Evolutionary conservation across 768 basidiomycete species (phyloP).

Genomic region (Cystobasidium ongulense): DNA sequence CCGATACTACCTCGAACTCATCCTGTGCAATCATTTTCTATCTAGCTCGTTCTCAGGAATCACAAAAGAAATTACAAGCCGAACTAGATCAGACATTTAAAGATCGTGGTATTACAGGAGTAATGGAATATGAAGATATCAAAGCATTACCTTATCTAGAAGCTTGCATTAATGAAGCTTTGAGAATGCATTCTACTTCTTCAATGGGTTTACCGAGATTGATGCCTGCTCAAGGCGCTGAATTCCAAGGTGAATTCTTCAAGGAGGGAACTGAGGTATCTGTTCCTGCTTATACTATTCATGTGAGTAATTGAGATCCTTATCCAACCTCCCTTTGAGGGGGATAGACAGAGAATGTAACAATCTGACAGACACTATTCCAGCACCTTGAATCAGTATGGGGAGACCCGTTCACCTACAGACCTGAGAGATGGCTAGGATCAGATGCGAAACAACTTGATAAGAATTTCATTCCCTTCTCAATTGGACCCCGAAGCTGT

Average conservation of each 20-base stretch:
- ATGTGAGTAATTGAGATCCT: conserved; percentile 47
- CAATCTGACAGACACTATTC: too few species aligned
- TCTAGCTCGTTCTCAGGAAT: conserved; percentile 60
- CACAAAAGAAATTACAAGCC: conserved; percentile 63
- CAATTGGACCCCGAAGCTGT: conserved; percentile 73
- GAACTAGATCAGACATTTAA: conserved; percentile 60
- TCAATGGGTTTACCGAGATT: conserved; percentile 73
- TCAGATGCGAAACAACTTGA: conserved; percentile 50
- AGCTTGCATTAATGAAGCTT: conserved; percentile 76
- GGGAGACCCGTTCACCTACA: conserved; percentile 69
- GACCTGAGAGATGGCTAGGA: conserved; percentile 82
- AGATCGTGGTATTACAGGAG: conserved; percentile 34
- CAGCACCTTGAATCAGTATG: conserved; percentile 63
- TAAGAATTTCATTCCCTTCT: conserved; percentile 72
- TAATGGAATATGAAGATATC: conserved; percentile 57
- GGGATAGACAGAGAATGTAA: too few species aligned
- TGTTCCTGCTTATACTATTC: conserved; percentile 3
- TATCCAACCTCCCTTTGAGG: too few species aligned
- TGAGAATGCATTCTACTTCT: conserved; percentile 76
- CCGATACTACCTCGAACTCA: conserved; percentile 89
- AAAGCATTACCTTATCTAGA: conserved; percentile 51
- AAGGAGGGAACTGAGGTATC: conserved; percentile 52
- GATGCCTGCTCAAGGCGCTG: conserved; percentile 61
- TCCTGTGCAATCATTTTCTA: conserved; percentile 83
- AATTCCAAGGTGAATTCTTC: conserved; percentile 54